Evolutionary conservation across 2,329 filamentous ascomycete genomes (phyloP).

Genomic region (Tolypocladium endophyticum): DNA sequence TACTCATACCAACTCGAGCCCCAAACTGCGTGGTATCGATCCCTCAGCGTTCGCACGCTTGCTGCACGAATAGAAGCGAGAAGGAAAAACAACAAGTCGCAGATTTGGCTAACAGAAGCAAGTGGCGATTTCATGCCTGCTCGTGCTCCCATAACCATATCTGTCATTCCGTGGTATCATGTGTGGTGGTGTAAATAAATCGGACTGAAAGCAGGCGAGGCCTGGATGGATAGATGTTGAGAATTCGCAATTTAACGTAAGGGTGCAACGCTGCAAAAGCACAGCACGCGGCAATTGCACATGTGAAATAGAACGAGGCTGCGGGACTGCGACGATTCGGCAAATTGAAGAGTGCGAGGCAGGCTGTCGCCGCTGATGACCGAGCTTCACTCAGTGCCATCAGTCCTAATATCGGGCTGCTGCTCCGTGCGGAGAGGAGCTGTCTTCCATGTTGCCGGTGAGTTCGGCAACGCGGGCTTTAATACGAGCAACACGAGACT

Average conservation of each 20-base stretch:
- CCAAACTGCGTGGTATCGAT: slow-evolving; percentile 5
- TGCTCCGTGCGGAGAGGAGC: slow-evolving; percentile 21
- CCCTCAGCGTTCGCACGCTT: slow-evolving; percentile 4
- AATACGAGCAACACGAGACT: slow-evolving; percentile 92
- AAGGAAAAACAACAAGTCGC: slow-evolving; percentile 8
- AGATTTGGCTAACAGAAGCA: not conserved
- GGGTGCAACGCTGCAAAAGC: not conserved
- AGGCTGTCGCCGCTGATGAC: not conserved
- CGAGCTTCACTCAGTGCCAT: slow-evolving; percentile 2
- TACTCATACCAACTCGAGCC: slow-evolving; percentile 1
- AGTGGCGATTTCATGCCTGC: not conserved
- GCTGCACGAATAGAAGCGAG: slow-evolving; percentile 7
- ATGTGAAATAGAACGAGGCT: not conserved
- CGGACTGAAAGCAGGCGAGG: slow-evolving; percentile 3
- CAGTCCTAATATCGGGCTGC: slow-evolving; percentile 11
- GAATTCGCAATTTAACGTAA: slow-evolving; percentile 1
- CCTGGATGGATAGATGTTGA: slow-evolving; percentile 3
- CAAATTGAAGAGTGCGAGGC: not conserved
- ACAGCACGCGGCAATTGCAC: not conserved
- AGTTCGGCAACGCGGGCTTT: slow-evolving; percentile 93
- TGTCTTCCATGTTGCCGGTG: slow-evolving; percentile 69
- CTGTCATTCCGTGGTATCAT: slow-evolving; percentile 16
- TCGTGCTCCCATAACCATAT: slow-evolving; percentile 5
- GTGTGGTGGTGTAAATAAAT: slow-evolving; percentile 5
- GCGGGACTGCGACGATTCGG: not conserved